A percentile compares a stretch with the other conserved stretches of the same genome.
phyloP scores from a whole-genome alignment of 1,284 basidiomycete genomes.

The Volvariella surrecta region DNA sequence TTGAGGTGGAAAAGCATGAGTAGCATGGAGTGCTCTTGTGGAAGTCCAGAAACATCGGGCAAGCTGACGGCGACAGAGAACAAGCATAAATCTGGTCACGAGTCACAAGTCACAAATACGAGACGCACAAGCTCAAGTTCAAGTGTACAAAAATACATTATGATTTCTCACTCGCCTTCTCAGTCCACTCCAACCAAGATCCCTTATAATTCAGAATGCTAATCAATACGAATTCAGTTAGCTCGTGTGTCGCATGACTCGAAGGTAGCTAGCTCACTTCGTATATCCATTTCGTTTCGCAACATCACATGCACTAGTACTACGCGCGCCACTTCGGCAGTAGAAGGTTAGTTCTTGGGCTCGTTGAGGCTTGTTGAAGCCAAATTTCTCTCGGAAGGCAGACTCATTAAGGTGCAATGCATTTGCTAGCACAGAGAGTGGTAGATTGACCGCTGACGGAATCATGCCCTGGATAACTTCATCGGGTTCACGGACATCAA shows the following conservation, averaged over 20 bases:
- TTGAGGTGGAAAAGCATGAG: not conserved
- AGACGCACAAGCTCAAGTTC: not conserved
- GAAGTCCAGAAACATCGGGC: constrained; percentile 15
- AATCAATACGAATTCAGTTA: constrained; percentile 2
- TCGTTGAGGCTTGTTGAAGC: constrained; percentile 76
- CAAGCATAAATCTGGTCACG: constrained; percentile 17
- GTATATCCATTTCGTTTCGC: constrained; percentile 80
- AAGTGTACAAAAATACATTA: constrained; percentile 10
- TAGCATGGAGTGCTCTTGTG: constrained; percentile 9
- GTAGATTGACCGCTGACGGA: constrained; percentile 91
- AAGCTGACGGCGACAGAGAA: constrained; percentile 17
- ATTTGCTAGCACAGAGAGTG: constrained; percentile 71
- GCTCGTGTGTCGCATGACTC: not conserved
- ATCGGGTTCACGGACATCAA: constrained; percentile 92
- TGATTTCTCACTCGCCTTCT: constrained; percentile 41
- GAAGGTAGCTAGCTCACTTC: constrained; percentile 60
- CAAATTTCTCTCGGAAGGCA: constrained; percentile 63
- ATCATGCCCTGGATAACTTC: constrained; percentile 94
- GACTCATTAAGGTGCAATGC: constrained; percentile 58
- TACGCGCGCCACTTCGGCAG: constrained; percentile 88
- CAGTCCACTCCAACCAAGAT: constrained; percentile 89
- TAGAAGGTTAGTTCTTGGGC: constrained; percentile 88
- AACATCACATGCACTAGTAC: constrained; percentile 76
- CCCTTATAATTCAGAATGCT: constrained; percentile 86
- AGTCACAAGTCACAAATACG: not conserved